Percentiles rank a stretch among this genome's conserved stretches.
phyloP scores from a whole-genome alignment of 768 basidiomycete species.

The Fomitopsis serialis region DNA sequence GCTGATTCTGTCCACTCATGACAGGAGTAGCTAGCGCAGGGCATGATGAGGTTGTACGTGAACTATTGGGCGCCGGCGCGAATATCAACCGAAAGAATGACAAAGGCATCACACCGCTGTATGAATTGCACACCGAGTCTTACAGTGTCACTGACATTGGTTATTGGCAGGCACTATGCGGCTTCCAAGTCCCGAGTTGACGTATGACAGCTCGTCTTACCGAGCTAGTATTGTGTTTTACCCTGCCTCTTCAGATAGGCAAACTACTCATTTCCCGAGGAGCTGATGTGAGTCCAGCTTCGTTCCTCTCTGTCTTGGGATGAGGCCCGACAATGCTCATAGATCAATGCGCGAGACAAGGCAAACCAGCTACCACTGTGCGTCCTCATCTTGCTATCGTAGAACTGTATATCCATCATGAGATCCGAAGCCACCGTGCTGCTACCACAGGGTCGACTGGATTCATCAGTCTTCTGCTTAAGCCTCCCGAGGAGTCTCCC shows the following conservation, averaged over 20 bases:
- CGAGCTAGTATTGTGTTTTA: neutral
- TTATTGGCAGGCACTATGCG: slow-evolving; percentile 71
- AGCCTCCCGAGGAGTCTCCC: slow-evolving; percentile 67
- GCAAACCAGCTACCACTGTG: slow-evolving; percentile 91
- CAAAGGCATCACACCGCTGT: slow-evolving; percentile 84
- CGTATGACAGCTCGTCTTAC: slow-evolving; percentile 31
- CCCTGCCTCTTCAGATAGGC: slow-evolving; percentile 60
- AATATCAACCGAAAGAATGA: slow-evolving; percentile 77
- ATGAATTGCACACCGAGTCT: slow-evolving; percentile 24
- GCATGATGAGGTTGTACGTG: slow-evolving; percentile 65
- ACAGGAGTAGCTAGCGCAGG: slow-evolving; percentile 68
- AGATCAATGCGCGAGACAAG: slow-evolving; percentile 94
- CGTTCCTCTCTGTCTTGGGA: neutral
- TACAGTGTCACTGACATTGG: neutral
- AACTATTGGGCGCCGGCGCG: slow-evolving; percentile 78
- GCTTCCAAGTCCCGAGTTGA: slow-evolving; percentile 88
- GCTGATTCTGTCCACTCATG: neutral
- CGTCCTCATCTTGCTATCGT: slow-evolving; percentile 20
- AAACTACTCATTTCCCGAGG: slow-evolving; percentile 79
- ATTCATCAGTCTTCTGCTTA: slow-evolving; percentile 81
- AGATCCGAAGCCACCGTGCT: slow-evolving; percentile 73
- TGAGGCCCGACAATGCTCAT: neutral
- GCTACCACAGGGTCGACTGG: slow-evolving; percentile 92
- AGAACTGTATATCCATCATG: neutral
- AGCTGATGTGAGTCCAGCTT: slow-evolving; percentile 68